Evolutionary conservation across 2,329 filamentous ascomycete species (phyloP).

Genomic region (Colletotrichum sp.): DNA sequence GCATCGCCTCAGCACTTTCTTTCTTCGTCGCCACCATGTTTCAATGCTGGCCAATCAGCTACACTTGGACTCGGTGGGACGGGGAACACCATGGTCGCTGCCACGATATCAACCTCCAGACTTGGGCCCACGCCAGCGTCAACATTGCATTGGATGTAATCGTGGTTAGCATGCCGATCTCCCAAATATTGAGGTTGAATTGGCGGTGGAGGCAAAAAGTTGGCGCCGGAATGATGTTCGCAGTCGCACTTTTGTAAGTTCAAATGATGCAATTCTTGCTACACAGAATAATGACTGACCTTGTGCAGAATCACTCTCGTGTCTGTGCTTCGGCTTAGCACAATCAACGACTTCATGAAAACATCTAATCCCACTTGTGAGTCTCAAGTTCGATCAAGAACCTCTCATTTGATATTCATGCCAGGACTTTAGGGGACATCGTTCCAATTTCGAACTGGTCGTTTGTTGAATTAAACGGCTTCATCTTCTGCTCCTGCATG

Average conservation of each 20-base stretch:
- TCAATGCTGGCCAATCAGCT: constrained; percentile 50
- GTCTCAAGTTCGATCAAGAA: neutral
- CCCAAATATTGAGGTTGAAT: constrained; percentile 40
- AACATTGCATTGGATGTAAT: constrained; percentile 53
- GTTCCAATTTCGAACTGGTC: constrained; percentile 14
- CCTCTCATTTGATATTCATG: neutral
- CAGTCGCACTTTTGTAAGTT: constrained; percentile 1
- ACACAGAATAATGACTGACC: neutral
- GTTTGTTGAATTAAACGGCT: constrained; percentile 7
- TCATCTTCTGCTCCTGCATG: constrained; percentile 18
- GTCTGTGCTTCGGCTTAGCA: neutral
- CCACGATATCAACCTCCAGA: constrained; percentile 47
- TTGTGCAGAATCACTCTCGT: neutral
- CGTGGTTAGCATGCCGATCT: constrained; percentile 51
- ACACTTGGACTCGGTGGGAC: constrained; percentile 57
- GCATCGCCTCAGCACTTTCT: constrained; percentile 35
- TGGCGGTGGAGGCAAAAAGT: constrained; percentile 48
- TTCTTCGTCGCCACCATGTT: constrained; percentile 47
- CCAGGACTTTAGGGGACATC: neutral
- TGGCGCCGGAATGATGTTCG: constrained; percentile 48
- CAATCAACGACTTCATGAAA: constrained; percentile 9
- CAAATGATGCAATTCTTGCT: neutral
- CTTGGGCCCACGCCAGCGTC: constrained; percentile 51
- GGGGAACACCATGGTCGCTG: constrained; percentile 48
- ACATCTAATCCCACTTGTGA: constrained; percentile 8